Evolutionary conservation across 2,329 filamentous ascomycete species (phyloP).

Genomic region (Colletotrichum eleusines): DNA sequence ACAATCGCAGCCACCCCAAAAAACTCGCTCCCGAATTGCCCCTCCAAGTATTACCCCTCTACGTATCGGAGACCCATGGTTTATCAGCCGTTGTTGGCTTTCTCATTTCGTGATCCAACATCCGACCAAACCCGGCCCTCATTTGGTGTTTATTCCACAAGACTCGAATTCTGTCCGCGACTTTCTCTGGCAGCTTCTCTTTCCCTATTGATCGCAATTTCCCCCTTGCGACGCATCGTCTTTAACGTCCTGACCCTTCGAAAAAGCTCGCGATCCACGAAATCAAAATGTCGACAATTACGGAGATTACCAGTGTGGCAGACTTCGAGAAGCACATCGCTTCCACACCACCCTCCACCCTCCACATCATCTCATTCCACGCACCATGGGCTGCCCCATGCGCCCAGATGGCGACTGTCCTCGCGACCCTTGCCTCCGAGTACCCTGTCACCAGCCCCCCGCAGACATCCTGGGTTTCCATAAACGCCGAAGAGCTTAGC

Average conservation of each 20-base stretch:
- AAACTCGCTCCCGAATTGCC: slow-evolving; percentile 40
- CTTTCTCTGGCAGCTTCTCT: neutral
- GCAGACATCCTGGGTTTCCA: slow-evolving; percentile 83
- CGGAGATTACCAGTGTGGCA: slow-evolving; percentile 79
- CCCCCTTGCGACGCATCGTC: neutral
- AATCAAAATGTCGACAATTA: slow-evolving; percentile 77
- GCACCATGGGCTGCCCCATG: slow-evolving; percentile 97
- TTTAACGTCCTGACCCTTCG: neutral
- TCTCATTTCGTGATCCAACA: slow-evolving; percentile 36
- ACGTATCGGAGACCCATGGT: slow-evolving; percentile 40
- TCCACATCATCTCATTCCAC: slow-evolving; percentile 93
- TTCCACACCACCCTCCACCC: slow-evolving; percentile 74
- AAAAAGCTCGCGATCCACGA: slow-evolving; percentile 25
- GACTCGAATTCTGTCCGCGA: slow-evolving; percentile 21
- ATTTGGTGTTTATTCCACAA: slow-evolving; percentile 13
- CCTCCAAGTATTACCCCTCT: slow-evolving; percentile 37
- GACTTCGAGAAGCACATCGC: slow-evolving; percentile 79
- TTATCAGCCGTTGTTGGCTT: slow-evolving; percentile 37
- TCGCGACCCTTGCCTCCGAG: slow-evolving; percentile 86
- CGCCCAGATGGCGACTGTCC: slow-evolving; percentile 90
- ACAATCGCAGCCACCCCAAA: slow-evolving; percentile 13
- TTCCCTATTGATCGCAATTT: slow-evolving; percentile 4
- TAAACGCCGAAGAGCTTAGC: slow-evolving; percentile 94
- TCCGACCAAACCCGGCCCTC: slow-evolving; percentile 13
- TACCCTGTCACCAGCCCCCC: slow-evolving; percentile 78